Base-by-base conservation (phyloP, 371 early-diverging fungal species). In the Apophysomyces elegans region DNA sequence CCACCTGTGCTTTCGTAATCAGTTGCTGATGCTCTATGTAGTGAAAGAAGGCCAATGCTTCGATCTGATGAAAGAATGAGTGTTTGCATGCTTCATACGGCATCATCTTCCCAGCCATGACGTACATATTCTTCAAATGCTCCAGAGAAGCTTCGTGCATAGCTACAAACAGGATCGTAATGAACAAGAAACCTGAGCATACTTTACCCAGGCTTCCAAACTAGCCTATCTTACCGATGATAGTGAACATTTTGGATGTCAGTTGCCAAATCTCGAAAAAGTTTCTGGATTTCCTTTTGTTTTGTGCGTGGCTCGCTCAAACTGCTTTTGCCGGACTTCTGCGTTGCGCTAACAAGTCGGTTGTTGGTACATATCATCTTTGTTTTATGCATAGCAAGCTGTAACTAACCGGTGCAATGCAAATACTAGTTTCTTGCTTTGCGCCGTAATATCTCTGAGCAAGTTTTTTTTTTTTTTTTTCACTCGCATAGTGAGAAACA, bases 381-480 rank as follows among this genome's bases (percentile, higher is more conserved):
- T 41, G 11, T 13, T 8, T 13, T 13, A 41, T 41, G 41, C 13
- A 41, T 41, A 2, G 13, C 41, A 41, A 41, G 13, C 32, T 26
- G 32, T 41, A 13, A 41, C 68, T 13, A 69, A 82, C 76, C 90
- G 81, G 63, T 90, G 90, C 16, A 90, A 75, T 0, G 85, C 75
- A 65, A 88, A 90, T 43, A 90, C 86, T 71, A 86, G 73, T 63
- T 87, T 80, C 67, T 90, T 90, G 54, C 86, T 86, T 13, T 71
- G 65, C 43, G 83, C 85, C 26, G 88, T 90, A 59, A 90, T 86
- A 66, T 90, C 90, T 68, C 90, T 83, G 16, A 26, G 32, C 32
- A 26, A 26, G 32, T 26, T 26, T 26, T 26, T 26, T 26, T 26
- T 2, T 26, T 26, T 26, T 26, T 26, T 26, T 26, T 2, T 2